Percentiles rank a stretch among this genome's conserved stretches.
Evolutionary conservation across 2,329 filamentous ascomycete genomes (phyloP).

Genomic region (Sporothrix protearum): DNA sequence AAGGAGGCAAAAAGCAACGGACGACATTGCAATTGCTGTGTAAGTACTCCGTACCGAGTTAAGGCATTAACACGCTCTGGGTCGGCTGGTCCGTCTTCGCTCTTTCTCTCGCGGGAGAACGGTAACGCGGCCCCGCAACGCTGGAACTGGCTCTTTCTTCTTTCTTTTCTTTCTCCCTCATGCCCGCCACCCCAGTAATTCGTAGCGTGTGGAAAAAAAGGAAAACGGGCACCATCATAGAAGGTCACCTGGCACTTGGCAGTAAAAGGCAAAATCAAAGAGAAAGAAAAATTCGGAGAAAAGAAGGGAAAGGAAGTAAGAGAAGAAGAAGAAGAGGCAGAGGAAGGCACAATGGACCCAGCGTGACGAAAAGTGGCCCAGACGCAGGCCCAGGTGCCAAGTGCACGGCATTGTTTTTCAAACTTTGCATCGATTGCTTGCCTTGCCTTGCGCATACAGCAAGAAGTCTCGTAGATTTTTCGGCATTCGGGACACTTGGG

Average conservation of each 20-base stretch:
- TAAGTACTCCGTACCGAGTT: not conserved
- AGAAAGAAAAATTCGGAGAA: not conserved
- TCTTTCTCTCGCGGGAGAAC: conserved; percentile 4
- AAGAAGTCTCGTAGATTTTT: not conserved
- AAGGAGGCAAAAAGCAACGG: not conserved
- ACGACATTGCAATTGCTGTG: not conserved
- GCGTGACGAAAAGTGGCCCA: not conserved
- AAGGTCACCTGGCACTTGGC: not conserved
- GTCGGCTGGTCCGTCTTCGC: not conserved
- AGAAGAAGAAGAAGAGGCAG: not conserved
- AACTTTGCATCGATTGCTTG: not conserved
- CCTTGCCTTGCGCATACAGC: not conserved
- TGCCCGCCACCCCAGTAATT: not conserved
- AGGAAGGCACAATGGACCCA: not conserved
- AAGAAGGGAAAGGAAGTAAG: too few species aligned
- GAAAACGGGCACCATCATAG: not conserved
- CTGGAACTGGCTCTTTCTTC: not conserved
- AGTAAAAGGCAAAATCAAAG: not conserved
- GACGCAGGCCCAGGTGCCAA: not conserved
- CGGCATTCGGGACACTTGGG: conserved; percentile 4
- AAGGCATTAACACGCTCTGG: not conserved
- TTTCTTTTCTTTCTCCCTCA: not conserved
- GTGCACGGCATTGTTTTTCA: not conserved
- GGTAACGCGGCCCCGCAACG: not conserved
- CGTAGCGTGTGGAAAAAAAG: not conserved